These are phyloP conservation scores for Paracorniculantispora psalliotae DNA, from an alignment of 2,329 filamentous ascomycete genomes.

Conservation along the genomic window DNA sequence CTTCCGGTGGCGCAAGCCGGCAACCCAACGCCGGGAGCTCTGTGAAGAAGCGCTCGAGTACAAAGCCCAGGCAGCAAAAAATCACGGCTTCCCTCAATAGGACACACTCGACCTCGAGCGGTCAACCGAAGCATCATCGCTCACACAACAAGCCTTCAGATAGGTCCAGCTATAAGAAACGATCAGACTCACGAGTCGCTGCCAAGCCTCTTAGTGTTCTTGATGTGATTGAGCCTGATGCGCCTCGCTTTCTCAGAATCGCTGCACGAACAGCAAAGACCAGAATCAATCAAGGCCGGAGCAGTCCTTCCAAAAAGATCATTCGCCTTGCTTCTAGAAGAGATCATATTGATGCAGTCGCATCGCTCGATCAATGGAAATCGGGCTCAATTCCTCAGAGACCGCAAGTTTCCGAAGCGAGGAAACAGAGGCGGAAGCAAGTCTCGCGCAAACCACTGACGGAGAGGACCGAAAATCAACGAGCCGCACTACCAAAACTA, in stretches of 20 bases:
- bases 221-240: slow-evolving; percentile 50
- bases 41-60: not conserved
- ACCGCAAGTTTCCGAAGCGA: slow-evolving; percentile 25
- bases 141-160: not conserved
- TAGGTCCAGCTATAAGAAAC: slow-evolving; percentile 12
- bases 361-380: slow-evolving; percentile 52
- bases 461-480: slow-evolving; percentile 22
- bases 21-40: slow-evolving; percentile 20
- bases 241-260: slow-evolving; percentile 56
- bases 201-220: slow-evolving; percentile 51
- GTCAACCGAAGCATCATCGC: not conserved
- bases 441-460: slow-evolving; percentile 15
- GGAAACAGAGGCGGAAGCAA: slow-evolving; percentile 15
- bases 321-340: slow-evolving; percentile 56
- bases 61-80: not conserved
- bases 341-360: slow-evolving; percentile 54
- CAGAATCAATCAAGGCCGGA: slow-evolving; percentile 45
- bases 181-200: slow-evolving; percentile 17
- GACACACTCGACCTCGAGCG: not conserved
- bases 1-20: not conserved
- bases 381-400: slow-evolving; percentile 45
- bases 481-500: not conserved
- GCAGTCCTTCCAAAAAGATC: slow-evolving; percentile 50
- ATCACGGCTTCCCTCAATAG: not conserved
- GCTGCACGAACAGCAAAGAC: slow-evolving; percentile 53